Evolutionary conservation across 352 stramenopile species (phyloP).

Genomic region (Globisporangium emineosum): DNA sequence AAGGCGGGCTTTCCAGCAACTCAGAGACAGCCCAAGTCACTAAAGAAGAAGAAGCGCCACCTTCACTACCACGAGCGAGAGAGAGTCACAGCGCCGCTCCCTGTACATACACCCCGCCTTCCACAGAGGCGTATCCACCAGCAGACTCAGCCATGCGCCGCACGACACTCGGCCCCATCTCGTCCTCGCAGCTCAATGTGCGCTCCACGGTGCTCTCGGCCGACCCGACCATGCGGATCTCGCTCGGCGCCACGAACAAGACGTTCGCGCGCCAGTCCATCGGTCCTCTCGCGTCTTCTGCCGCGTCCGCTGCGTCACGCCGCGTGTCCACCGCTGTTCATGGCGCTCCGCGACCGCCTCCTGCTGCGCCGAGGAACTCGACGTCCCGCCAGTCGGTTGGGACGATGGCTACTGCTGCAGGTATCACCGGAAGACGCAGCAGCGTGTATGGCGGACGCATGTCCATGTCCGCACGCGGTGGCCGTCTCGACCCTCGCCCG

Average conservation of each 20-base stretch:
- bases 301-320: constrained; percentile 27
- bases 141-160: constrained; percentile 49
- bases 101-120: background rate
- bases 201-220: constrained; percentile 35
- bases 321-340: constrained; percentile 44
- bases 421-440: constrained; percentile 37
- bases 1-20: background rate
- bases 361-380: constrained; percentile 33
- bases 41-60: background rate
- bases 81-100: background rate
- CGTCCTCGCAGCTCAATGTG: constrained; percentile 82
- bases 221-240: constrained; percentile 45
- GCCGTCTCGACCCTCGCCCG: constrained; percentile 78
- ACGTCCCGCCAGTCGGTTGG: constrained; percentile 51
- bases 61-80: background rate
- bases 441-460: constrained; percentile 60
- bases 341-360: constrained; percentile 16
- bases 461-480: constrained; percentile 41
- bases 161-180: constrained; percentile 82
- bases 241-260: constrained; percentile 43
- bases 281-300: constrained; percentile 24
- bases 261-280: constrained; percentile 60
- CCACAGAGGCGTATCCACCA: background rate
- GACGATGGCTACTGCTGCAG: constrained; percentile 11
- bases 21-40: background rate